phyloP scores from a whole-genome alignment of 768 basidiomycete species.

The Lyophyllum semitale region DNA sequence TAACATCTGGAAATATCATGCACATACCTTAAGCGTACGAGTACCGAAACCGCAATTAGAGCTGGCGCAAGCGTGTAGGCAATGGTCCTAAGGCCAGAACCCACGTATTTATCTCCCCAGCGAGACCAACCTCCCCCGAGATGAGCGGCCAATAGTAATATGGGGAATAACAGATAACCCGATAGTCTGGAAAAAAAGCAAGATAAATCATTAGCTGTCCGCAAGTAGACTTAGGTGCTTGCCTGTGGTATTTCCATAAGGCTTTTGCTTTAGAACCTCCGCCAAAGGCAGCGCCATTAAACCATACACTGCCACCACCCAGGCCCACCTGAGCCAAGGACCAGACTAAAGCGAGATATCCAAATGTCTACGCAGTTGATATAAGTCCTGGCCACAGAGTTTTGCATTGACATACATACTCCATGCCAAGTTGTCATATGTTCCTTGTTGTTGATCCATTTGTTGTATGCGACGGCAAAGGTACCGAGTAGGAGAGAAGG shows the following conservation, averaged over 20 bases:
- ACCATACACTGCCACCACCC: conserved; percentile 82
- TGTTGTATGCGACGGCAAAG: conserved; percentile 63
- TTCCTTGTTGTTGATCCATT: conserved; percentile 43
- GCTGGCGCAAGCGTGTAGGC: conserved; percentile 60
- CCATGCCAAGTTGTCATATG: conserved; percentile 82
- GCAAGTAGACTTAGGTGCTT: conserved; percentile 4
- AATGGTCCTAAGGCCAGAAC: conserved; percentile 42
- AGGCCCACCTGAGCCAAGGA: conserved; percentile 58
- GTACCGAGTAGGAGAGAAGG: conserved; percentile 63
- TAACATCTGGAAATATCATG: not conserved
- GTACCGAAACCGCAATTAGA: conserved; percentile 44
- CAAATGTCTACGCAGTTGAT: conserved; percentile 50
- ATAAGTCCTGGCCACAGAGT: not conserved
- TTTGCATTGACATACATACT: conserved; percentile 43
- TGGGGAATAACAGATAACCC: conserved; percentile 69
- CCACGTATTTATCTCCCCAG: conserved; percentile 49
- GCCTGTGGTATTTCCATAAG: conserved; percentile 87
- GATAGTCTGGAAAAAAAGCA: conserved; percentile 56
- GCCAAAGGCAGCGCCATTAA: conserved; percentile 66
- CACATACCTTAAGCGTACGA: conserved; percentile 53
- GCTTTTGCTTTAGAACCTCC: conserved; percentile 70
- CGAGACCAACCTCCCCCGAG: conserved; percentile 72
- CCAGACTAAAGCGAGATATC: conserved; percentile 64
- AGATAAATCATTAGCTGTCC: conserved; percentile 1
- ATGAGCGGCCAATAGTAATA: conserved; percentile 61